A percentile compares a stretch with the other conserved stretches of the same genome.
Conservation (phyloP, 495 filamentous ascomycete species). For the Sabuloglossum arenarium region DNA sequence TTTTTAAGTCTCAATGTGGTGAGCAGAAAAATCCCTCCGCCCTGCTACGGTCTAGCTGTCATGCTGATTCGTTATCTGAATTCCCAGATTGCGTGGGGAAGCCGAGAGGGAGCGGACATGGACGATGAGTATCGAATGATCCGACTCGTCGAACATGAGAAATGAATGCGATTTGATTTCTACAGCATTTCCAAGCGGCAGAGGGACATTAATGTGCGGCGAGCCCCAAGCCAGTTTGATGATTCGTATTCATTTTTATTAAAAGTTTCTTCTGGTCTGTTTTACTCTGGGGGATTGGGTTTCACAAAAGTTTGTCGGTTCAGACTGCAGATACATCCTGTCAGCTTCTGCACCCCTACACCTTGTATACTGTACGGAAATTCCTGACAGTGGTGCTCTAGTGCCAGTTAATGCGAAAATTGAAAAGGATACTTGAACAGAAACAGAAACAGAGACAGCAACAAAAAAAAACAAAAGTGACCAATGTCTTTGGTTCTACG, state of each 20-base stretch:
- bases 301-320: not conserved
- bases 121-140: slow-evolving; percentile 35
- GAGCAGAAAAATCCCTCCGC: slow-evolving; percentile 14
- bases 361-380: not conserved
- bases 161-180: not conserved
- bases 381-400: not conserved
- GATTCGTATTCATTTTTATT: not conserved
- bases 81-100: slow-evolving; percentile 34
- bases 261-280: not conserved
- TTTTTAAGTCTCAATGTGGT: slow-evolving; percentile 49
- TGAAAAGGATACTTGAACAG: not conserved
- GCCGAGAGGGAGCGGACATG: slow-evolving; percentile 34
- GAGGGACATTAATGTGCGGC: not conserved
- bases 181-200: no score
- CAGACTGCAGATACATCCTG: not conserved
- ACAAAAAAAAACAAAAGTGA: not conserved
- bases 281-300: not conserved
- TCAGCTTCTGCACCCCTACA: not conserved
- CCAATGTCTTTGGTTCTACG: no score
- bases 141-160: slow-evolving; percentile 7
- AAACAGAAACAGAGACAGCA: not conserved
- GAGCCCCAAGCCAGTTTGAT: not conserved
- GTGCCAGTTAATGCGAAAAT: not conserved
- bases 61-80: not conserved
- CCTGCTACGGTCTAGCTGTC: not conserved